These are phyloP conservation scores for Didymella sp. DNA, from an alignment of 2,329 filamentous ascomycete species.

Conservation along the genomic window DNA sequence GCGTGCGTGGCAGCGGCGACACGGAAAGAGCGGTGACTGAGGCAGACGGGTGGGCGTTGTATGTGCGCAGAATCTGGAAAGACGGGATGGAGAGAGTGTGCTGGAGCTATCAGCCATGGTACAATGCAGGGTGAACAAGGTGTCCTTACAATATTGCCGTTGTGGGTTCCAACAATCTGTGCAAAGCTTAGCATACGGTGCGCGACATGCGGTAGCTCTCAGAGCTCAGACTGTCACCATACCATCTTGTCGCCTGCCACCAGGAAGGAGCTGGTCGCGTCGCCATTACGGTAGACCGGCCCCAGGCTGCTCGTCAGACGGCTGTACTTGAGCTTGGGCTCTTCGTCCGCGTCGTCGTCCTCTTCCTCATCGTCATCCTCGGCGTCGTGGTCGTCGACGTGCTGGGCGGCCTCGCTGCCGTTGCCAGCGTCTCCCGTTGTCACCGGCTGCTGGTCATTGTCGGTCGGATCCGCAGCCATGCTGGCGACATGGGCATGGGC, in stretches of 20 bases:
- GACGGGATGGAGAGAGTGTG: conserved; percentile 85
- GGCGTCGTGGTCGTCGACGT: conserved; percentile 14
- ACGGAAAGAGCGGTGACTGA: conserved; percentile 90
- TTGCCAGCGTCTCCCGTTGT: conserved; percentile 10
- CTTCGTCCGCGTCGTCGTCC: conserved; percentile 86
- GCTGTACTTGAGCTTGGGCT: conserved; percentile 92
- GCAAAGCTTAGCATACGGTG: conserved; percentile 57
- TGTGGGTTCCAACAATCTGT: conserved; percentile 91
- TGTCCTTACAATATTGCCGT: conserved; percentile 87
- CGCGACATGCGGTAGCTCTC: conserved; percentile 64
- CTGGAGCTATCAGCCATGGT: conserved; percentile 55
- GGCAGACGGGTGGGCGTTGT: conserved; percentile 84
- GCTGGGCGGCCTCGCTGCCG: conserved; percentile 13
- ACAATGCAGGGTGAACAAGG: neutral
- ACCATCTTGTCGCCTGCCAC: conserved; percentile 98
- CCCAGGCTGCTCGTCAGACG: conserved; percentile 81
- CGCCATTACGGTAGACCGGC: conserved; percentile 88
- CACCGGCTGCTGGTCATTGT: conserved; percentile 31
- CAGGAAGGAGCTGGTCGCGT: conserved; percentile 89
- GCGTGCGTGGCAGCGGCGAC: conserved; percentile 76
- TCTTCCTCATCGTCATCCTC: conserved; percentile 54
- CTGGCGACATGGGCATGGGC: conserved; percentile 47
- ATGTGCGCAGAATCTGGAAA: conserved; percentile 81
- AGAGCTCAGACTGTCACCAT: conserved; percentile 40
- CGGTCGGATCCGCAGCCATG: conserved; percentile 51